A percentile compares a stretch with the other conserved stretches of the same genome.
These are phyloP conservation scores for Sporothrix pallida DNA, from an alignment of 2,329 filamentous ascomycete species.

Conservation along the genomic window DNA sequence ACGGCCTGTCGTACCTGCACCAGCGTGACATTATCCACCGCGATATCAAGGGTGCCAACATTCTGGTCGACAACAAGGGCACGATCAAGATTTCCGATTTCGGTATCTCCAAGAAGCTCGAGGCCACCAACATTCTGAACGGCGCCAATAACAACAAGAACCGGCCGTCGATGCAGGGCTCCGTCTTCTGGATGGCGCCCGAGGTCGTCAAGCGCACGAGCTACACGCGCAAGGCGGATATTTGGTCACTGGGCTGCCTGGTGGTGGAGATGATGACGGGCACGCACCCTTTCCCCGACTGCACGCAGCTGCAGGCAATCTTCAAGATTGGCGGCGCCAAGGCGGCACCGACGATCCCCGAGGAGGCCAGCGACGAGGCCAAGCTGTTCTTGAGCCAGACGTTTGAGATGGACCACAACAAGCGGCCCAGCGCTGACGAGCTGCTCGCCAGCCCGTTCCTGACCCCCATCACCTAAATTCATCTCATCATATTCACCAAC, in stretches of 20 bases:
- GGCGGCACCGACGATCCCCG: slow-evolving; percentile 86
- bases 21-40: slow-evolving; percentile 95
- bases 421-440: slow-evolving; percentile 89
- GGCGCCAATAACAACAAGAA: slow-evolving; percentile 71
- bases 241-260: slow-evolving; percentile 95
- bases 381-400: slow-evolving; percentile 83
- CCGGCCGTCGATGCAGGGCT: slow-evolving; percentile 85
- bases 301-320: slow-evolving; percentile 95
- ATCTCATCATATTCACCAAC: background rate
- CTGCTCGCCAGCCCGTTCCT: slow-evolving; percentile 84
- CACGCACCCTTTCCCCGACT: slow-evolving; percentile 93
- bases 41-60: slow-evolving; percentile 98
- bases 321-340: slow-evolving; percentile 95
- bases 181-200: slow-evolving; percentile 99
- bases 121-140: slow-evolving; percentile 82
- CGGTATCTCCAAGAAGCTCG: slow-evolving; percentile 96
- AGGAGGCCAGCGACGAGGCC: slow-evolving; percentile 83
- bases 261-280: slow-evolving; percentile 99
- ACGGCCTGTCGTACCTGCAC: slow-evolving; percentile 91
- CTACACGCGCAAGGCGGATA: slow-evolving; percentile 97
- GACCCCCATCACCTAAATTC: slow-evolving; percentile 63
- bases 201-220: slow-evolving; percentile 98
- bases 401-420: slow-evolving; percentile 94
- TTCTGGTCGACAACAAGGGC: slow-evolving; percentile 98
- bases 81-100: slow-evolving; percentile 99